phyloP scores from a whole-genome alignment of 768 basidiomycete species.

The Lactarius trivialis region DNA sequence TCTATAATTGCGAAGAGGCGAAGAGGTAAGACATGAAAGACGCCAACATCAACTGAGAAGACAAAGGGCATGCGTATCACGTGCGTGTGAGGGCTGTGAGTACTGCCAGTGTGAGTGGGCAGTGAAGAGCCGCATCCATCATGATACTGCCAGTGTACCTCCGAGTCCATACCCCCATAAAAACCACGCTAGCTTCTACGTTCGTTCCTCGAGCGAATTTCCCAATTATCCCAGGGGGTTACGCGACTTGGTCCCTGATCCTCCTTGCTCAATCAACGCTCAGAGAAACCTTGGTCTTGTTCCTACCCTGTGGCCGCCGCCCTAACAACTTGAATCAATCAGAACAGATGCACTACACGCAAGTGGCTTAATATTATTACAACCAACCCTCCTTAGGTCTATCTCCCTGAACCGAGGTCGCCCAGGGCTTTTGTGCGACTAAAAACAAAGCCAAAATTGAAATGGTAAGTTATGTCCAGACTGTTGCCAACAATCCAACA shows the following conservation, averaged over 20 bases:
- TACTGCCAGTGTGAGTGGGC: too few species aligned
- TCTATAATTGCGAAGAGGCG: neutral
- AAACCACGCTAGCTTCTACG: neutral
- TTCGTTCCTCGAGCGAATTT: conserved; percentile 1
- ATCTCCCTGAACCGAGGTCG: too few species aligned
- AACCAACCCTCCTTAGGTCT: neutral
- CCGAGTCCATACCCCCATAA: neutral
- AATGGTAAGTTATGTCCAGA: neutral
- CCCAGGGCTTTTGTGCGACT: too few species aligned
- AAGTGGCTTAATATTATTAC: too few species aligned
- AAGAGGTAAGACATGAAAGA: neutral
- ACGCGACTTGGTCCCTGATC: neutral
- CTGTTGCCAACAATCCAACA: too few species aligned
- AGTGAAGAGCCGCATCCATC: too few species aligned
- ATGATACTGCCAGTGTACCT: too few species aligned
- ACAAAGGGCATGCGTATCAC: neutral
- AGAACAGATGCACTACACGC: neutral
- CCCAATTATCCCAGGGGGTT: neutral
- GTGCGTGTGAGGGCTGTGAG: too few species aligned
- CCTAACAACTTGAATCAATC: neutral
- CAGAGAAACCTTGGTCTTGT: too few species aligned
- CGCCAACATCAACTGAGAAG: neutral
- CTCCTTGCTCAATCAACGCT: neutral
- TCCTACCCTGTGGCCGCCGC: neutral
- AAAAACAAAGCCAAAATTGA: neutral